Conservation (phyloP, 306 rosid genomes). For the Chamaecrista fasciculata region DNA sequence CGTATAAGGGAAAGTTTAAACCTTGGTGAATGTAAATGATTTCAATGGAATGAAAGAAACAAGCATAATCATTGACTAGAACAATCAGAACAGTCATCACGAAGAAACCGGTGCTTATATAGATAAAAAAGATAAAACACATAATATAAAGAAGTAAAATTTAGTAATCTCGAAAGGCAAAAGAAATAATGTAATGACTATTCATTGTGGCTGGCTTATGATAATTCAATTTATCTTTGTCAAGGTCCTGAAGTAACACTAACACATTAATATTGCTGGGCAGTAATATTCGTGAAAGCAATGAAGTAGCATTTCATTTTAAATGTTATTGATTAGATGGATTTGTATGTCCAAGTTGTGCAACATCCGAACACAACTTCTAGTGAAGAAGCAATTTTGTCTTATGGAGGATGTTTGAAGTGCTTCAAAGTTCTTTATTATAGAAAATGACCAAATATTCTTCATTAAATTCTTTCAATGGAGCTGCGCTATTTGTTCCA, state of each 20-base stretch:
- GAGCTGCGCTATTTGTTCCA: not conserved
- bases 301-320: not conserved
- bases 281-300: conserved; percentile 3
- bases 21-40: not conserved
- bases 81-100: not conserved
- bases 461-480: not conserved
- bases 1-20: not conserved
- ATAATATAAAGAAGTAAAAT: conserved; percentile 2
- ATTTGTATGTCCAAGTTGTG: conserved; percentile 19
- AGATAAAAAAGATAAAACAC: not conserved
- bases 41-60: not conserved
- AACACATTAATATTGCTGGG: not conserved
- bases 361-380: not conserved
- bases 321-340: not conserved
- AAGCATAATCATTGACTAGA: not conserved
- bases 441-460: not conserved
- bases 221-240: conserved; percentile 21
- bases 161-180: conserved; percentile 10
- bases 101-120: not conserved
- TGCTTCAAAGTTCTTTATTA: not conserved
- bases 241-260: not conserved
- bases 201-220: conserved; percentile 8
- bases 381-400: conserved; percentile 9
- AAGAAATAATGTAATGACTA: conserved; percentile 8
- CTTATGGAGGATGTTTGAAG: not conserved